These are phyloP conservation scores for Mycena olivaceomarginata DNA, from an alignment of 768 basidiomycete genomes.

Conservation along the genomic window DNA sequence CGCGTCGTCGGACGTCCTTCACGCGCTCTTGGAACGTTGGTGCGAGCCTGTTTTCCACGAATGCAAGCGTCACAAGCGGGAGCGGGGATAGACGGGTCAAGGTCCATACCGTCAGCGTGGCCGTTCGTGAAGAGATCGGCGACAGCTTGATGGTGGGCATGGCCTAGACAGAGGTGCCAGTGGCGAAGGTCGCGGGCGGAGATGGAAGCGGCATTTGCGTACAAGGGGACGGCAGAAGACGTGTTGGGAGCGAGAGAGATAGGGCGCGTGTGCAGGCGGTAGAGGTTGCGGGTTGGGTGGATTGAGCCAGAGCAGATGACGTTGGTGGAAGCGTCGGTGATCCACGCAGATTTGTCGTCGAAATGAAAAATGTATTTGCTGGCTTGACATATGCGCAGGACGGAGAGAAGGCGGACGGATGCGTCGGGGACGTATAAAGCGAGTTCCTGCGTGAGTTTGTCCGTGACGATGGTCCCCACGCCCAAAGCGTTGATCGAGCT, in stretches of 20 bases:
- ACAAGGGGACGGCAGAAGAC: background rate
- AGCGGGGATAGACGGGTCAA: no score
- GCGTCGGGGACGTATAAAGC: conserved; percentile 19
- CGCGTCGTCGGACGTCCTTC: no score
- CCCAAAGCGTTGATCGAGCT: background rate
- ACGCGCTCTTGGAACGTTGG: no score
- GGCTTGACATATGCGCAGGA: background rate
- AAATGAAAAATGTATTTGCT: background rate
- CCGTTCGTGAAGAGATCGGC: no score
- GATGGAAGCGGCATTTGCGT: background rate
- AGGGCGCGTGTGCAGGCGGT: no score
- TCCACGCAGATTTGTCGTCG: background rate
- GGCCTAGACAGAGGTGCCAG: background rate
- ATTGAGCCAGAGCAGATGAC: conserved; percentile 20
- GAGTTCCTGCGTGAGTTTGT: background rate
- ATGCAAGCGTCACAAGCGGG: no score
- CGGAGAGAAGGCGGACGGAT: background rate
- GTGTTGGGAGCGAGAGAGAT: no score
- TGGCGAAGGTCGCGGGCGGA: background rate
- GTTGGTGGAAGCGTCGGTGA: background rate
- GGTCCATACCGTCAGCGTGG: no score
- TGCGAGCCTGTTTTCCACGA: no score
- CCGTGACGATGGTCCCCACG: conserved; percentile 20
- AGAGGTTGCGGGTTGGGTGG: background rate
- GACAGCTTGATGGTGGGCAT: no score